Evolutionary conservation across 2,329 filamentous ascomycete genomes (phyloP).

Genomic region (Paraphoma chrysanthemicola): DNA sequence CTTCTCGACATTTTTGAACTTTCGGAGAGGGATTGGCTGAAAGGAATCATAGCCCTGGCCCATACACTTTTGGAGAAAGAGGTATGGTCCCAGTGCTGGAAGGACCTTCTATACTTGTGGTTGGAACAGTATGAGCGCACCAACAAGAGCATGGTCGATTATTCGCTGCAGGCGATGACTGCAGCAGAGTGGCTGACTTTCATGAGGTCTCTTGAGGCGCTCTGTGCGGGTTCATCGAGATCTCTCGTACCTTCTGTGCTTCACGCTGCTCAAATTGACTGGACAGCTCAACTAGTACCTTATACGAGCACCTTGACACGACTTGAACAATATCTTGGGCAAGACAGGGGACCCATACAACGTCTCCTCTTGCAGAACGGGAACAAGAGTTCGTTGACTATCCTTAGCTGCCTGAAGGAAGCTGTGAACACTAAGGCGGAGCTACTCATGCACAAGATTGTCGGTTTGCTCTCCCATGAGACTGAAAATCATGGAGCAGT

Average conservation of each 20-base stretch:
- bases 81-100: slow-evolving; percentile 25
- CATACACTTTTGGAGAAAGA: slow-evolving; percentile 18
- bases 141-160: slow-evolving; percentile 12
- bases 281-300: slow-evolving; percentile 4
- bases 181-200: slow-evolving; percentile 29
- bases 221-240: slow-evolving; percentile 14
- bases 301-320: slow-evolving; percentile 18
- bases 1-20: slow-evolving; percentile 15
- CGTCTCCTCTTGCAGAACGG: slow-evolving; percentile 20
- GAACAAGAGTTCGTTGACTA: slow-evolving; percentile 14
- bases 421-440: slow-evolving; percentile 19
- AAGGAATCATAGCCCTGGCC: slow-evolving; percentile 24
- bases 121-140: slow-evolving; percentile 5
- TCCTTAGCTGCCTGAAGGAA: slow-evolving; percentile 21
- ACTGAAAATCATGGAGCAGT: slow-evolving; percentile 18
- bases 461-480: slow-evolving; percentile 13
- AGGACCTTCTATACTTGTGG: slow-evolving; percentile 23
- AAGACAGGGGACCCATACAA: slow-evolving; percentile 12
- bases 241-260: slow-evolving; percentile 1
- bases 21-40: slow-evolving; percentile 5
- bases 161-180: slow-evolving; percentile 24
- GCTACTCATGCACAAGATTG: slow-evolving; percentile 26
- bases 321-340: slow-evolving; percentile 21
- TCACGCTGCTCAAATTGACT: slow-evolving; percentile 4
- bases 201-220: slow-evolving; percentile 21